Conservation (phyloP, 495 filamentous ascomycete genomes). For the Podospora australis region DNA sequence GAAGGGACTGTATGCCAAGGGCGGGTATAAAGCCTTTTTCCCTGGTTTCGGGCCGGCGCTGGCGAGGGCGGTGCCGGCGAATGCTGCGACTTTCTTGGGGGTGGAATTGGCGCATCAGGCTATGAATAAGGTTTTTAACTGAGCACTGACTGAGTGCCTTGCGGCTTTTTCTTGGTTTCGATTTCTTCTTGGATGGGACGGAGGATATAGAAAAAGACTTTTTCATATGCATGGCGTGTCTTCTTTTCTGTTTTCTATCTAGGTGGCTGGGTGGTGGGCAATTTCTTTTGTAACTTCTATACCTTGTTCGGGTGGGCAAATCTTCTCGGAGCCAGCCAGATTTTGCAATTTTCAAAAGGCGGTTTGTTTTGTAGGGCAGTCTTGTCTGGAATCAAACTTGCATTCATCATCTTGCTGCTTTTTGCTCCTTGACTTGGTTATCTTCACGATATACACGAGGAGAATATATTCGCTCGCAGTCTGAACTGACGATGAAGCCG, state of each 20-base stretch:
- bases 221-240: background rate
- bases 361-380: no score
- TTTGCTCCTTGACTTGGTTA: no score
- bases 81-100: constrained; percentile 67
- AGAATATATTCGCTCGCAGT: no score
- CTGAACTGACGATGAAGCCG: no score
- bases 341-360: no score
- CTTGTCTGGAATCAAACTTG: no score
- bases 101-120: constrained; percentile 77
- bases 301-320: constrained; percentile 8
- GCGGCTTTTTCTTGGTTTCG: background rate
- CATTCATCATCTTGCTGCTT: no score
- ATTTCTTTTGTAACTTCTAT: constrained; percentile 3
- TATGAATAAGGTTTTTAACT: constrained; percentile 64
- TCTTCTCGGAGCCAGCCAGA: no score
- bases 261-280: background rate
- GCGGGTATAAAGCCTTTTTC: constrained; percentile 92
- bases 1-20: constrained; percentile 65
- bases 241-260: no score
- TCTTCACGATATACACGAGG: no score
- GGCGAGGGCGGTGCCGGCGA: constrained; percentile 88
- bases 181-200: background rate
- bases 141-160: background rate
- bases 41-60: constrained; percentile 91
- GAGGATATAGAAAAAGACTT: background rate